These are phyloP conservation scores for barley (Hordeum vulgare) DNA, from an alignment of 176 grass and related monocot genomes.

Conservation along the genomic window DNA sequence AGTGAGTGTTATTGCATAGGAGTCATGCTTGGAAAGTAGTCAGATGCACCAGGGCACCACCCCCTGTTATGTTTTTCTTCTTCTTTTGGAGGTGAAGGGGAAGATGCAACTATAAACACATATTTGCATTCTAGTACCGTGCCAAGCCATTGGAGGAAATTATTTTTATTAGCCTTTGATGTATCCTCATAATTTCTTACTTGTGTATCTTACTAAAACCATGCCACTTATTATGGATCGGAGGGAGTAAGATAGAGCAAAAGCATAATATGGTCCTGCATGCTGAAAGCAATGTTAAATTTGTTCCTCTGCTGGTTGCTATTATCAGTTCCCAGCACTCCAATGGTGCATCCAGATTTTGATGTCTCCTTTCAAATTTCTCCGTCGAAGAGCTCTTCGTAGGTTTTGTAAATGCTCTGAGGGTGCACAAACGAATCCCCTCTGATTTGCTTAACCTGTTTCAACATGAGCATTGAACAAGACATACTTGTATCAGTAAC, in stretches of 20 bases:
- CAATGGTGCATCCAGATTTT: not conserved
- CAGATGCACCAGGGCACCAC: too few species aligned
- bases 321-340: not conserved
- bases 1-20: too few species aligned
- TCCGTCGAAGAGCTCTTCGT: constrained; percentile 53
- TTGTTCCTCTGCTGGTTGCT: not conserved
- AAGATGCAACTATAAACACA: too few species aligned
- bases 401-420: constrained; percentile 47
- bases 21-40: too few species aligned
- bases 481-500: not conserved
- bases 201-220: not conserved
- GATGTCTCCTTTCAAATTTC: constrained; percentile 14
- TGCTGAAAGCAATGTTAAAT: not conserved
- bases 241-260: not conserved
- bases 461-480: not conserved
- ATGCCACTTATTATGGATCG: too few species aligned
- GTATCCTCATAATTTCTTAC: not conserved
- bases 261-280: not conserved
- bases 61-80: too few species aligned
- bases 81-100: too few species aligned
- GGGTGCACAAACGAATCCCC: constrained; percentile 39
- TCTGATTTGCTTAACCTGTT: constrained; percentile 37
- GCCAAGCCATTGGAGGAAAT: too few species aligned
- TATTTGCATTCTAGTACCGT: too few species aligned
- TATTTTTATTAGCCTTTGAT: not conserved